A percentile compares a stretch with the other conserved stretches of the same genome.
These are phyloP conservation scores for Chlamydomonas schloesseri DNA, from an alignment of 139 green algal genomes.

Conservation along the genomic window DNA sequence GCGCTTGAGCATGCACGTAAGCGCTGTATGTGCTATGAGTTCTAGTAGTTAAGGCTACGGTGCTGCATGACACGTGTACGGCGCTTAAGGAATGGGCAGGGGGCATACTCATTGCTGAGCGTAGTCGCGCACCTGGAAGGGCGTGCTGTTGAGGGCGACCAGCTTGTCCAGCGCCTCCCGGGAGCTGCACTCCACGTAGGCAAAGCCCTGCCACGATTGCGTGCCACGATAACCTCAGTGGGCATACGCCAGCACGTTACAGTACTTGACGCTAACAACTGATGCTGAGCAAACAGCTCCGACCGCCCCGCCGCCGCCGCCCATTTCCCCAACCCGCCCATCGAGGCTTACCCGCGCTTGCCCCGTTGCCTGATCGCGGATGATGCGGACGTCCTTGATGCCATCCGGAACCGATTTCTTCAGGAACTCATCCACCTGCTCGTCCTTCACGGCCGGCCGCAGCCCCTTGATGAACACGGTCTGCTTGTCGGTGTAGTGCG, in stretches of 20 bases:
- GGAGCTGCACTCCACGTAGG: constrained; percentile 84
- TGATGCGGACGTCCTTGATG: constrained; percentile 68
- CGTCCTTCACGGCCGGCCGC: constrained; percentile 46
- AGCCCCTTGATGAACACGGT: constrained; percentile 65
- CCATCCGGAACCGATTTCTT: constrained; percentile 33
- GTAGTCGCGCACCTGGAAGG: constrained; percentile 59
- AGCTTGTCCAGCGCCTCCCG: constrained; percentile 64
- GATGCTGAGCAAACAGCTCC: not conserved
- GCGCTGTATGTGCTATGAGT: too few relatives aligned
- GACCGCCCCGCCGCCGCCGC: too few relatives aligned
- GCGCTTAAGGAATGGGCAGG: too few relatives aligned
- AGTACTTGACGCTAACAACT: too few relatives aligned
- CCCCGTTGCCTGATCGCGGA: constrained; percentile 50
- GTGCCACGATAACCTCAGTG: too few relatives aligned
- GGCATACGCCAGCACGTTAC: too few relatives aligned
- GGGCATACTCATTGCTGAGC: too few relatives aligned
- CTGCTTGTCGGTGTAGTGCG: constrained; percentile 54
- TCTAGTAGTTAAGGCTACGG: too few relatives aligned
- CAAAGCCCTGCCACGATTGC: constrained; percentile 72
- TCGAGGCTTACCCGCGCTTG: constrained; percentile 9
- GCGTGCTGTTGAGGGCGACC: constrained; percentile 53
- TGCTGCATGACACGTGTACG: too few relatives aligned
- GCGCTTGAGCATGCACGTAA: too few relatives aligned
- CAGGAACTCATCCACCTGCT: constrained; percentile 71
- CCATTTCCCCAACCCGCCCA: not conserved